Conservation (phyloP, 768 basidiomycete genomes). For the Panus rudis region DNA sequence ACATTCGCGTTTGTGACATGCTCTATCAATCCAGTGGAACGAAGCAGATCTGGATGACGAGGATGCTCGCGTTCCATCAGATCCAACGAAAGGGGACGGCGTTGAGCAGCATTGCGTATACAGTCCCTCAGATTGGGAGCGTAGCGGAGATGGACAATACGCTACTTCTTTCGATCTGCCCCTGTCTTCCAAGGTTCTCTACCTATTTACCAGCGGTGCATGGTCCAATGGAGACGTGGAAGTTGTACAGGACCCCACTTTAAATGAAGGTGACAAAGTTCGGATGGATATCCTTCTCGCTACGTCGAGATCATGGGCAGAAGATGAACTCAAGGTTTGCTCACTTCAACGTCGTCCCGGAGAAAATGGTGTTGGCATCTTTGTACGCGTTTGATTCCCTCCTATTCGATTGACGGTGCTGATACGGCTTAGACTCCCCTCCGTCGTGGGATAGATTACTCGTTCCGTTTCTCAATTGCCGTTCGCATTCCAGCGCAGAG, state of each 20-base stretch:
- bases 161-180: constrained; percentile 14
- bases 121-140: constrained; percentile 3
- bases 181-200: constrained; percentile 11
- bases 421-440: no score
- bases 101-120: constrained; percentile 1
- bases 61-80: not conserved
- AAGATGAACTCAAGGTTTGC: constrained; percentile 12
- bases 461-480: no score
- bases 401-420: no score
- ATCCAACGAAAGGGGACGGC: not conserved
- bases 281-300: constrained; percentile 9
- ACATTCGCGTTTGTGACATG: not conserved
- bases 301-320: not conserved
- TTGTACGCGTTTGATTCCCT: constrained; percentile 13
- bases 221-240: constrained; percentile 9
- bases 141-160: constrained; percentile 11
- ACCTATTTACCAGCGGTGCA: constrained; percentile 11
- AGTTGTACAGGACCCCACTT: constrained; percentile 6
- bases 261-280: constrained; percentile 7
- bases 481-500: no score
- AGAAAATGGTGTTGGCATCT: constrained; percentile 24
- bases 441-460: no score
- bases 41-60: not conserved
- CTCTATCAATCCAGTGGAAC: not conserved
- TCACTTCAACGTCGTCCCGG: constrained; percentile 10